phyloP scores from a whole-genome alignment of 495 filamentous ascomycete genomes.

The Chaetomium tenue region DNA sequence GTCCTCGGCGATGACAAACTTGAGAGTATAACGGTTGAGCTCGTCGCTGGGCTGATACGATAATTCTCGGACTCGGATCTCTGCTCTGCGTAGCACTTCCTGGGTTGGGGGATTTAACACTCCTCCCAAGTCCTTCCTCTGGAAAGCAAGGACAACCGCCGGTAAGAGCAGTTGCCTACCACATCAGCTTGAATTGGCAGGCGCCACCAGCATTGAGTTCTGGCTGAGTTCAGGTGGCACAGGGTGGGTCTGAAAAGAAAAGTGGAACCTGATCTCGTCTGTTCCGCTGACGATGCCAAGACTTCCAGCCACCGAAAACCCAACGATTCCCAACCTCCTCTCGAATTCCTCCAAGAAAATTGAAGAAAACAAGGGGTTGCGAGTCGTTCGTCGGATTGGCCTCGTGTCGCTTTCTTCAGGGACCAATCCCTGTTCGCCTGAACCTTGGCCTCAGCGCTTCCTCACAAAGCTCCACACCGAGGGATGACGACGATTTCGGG shows the following conservation, averaged over 20 bases:
- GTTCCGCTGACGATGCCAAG: slow-evolving; percentile 10
- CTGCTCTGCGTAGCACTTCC: too few species aligned
- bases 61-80: too few species aligned
- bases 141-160: too few species aligned
- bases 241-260: neutral
- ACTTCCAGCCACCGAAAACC: slow-evolving; percentile 17
- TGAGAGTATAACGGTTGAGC: too few species aligned
- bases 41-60: too few species aligned
- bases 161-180: too few species aligned
- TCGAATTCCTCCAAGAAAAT: slow-evolving; percentile 11
- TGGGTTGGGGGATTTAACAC: too few species aligned
- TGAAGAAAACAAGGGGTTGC: neutral
- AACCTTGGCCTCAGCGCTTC: neutral
- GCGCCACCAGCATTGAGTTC: too few species aligned
- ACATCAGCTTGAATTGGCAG: too few species aligned
- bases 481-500: slow-evolving; percentile 21
- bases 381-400: neutral
- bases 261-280: neutral
- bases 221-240: too few species aligned
- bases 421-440: slow-evolving; percentile 16
- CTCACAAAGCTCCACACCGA: slow-evolving; percentile 3
- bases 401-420: neutral
- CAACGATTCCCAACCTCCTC: slow-evolving; percentile 21
- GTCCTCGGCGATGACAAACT: too few species aligned
- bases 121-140: too few species aligned